Base-by-base conservation (phyloP, 2,329 filamentous ascomycete genomes). In the Pestalotiopsis fici region DNA sequence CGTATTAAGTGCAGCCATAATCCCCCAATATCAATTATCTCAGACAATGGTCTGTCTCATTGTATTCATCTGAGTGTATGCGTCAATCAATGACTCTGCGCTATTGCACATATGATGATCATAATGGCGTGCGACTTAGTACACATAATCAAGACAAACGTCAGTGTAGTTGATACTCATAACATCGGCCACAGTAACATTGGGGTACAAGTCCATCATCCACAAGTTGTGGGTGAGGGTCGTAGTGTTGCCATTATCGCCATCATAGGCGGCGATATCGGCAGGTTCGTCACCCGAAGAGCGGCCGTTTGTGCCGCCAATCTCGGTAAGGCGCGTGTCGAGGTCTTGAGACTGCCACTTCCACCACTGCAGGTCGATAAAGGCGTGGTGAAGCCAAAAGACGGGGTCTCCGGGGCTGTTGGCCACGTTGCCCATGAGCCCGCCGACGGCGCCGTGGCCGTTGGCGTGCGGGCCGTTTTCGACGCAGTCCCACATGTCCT, bases 301-400 rank as follows among this genome's bases (percentile, higher is more conserved):
- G 64, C 21, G 68, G 67, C 1, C 67, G 37, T 74, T 74, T 5
- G 47, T 47, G 7, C 72, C 72, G 47, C 68, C 69, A 47, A 74
- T 74, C 3, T 77, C 71, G 11, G 54, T 72, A 7, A 74, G 68
- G 3, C 75, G 71, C 7, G 64, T 68, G 31, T 69, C 57, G 2
- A 74, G 63, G 43, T 73, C 68, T 2, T 64, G 60, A 28, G 69
- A 61, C 55, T 65, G 64, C 79, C 79, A 80, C 25, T 70, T 68
- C 69, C 75, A 72, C 75, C 74, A 75, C 12, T 73, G 63, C n/a
- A 70, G 69, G 67, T 75, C 75, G 50, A 77, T 66, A 47, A 70
- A 71, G 35, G 66, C 65, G 68, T 74, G 75, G 68, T 78, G 78
- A 66, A 79, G 18, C 72, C 74, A 80, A 66, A 81, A 81, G 21